A percentile compares a stretch with the other conserved stretches of the same genome.
Conservation (phyloP, 108 stramenopile species). For the Thalassiosira profunda region DNA sequence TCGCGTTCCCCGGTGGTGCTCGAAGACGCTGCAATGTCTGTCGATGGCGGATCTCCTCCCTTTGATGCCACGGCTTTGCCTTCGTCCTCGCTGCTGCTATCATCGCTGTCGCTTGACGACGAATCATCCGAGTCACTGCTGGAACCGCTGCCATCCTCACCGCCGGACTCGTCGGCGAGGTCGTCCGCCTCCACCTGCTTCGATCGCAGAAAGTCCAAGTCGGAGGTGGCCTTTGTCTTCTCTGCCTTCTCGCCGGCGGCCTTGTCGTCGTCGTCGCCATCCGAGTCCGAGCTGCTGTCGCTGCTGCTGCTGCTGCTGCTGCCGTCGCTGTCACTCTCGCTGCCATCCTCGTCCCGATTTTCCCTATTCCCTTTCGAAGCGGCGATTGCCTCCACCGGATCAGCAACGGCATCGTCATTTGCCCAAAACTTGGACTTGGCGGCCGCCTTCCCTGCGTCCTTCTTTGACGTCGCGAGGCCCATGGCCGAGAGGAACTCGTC, state of each 20-base stretch:
- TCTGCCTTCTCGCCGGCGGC: neutral
- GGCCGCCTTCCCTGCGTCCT: slow-evolving; percentile 15
- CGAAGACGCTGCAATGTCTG: neutral
- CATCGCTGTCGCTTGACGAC: slow-evolving; percentile 29
- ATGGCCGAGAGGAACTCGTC: slow-evolving; percentile 56
- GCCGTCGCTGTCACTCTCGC: slow-evolving; percentile 26
- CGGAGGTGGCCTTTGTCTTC: slow-evolving; percentile 34
- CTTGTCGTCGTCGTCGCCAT: slow-evolving; percentile 23
- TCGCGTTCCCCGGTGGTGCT: slow-evolving; percentile 3
- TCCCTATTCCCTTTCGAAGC: neutral
- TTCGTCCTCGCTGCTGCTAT: slow-evolving; percentile 8
- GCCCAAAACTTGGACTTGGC: slow-evolving; percentile 85
- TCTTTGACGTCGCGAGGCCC: slow-evolving; percentile 29
- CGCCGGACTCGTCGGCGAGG: slow-evolving; percentile 54
- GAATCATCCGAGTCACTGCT: slow-evolving; percentile 18
- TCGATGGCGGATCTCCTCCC: neutral
- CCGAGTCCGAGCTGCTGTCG: slow-evolving; percentile 38
- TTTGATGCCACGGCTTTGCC: slow-evolving; percentile 16
- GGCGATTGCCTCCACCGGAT: slow-evolving; percentile 8
- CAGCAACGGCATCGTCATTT: slow-evolving; percentile 72
- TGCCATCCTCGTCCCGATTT: slow-evolving; percentile 17
- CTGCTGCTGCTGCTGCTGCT: slow-evolving; percentile 42
- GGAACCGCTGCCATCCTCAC: slow-evolving; percentile 55
- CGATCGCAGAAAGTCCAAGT: slow-evolving; percentile 86
- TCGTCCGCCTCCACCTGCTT: slow-evolving; percentile 66